A percentile compares a stretch with the other conserved stretches of the same genome.
Evolutionary conservation across 768 basidiomycete genomes (phyloP).

Genomic region (Amanita subjunquillea): DNA sequence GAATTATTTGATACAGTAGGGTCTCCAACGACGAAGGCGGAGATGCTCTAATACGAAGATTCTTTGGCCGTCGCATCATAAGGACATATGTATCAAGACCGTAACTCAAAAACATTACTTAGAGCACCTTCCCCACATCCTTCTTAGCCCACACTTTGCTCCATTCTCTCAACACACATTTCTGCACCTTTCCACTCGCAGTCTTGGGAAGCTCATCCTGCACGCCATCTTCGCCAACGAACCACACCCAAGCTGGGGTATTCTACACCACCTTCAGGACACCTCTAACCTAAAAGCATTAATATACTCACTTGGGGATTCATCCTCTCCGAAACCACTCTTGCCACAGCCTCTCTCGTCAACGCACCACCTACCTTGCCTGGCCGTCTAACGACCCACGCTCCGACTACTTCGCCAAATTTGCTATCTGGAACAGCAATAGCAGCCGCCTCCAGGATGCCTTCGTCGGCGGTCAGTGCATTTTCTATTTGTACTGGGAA

Average conservation of each 20-base stretch:
- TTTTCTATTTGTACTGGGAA: slow-evolving; percentile 85
- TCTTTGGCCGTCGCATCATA: too few relatives aligned
- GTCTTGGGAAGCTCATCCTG: slow-evolving; percentile 67
- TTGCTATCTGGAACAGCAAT: slow-evolving; percentile 58
- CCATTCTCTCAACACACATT: slow-evolving; percentile 68
- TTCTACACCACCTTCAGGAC: slow-evolving; percentile 33
- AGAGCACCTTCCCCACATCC: slow-evolving; percentile 26
- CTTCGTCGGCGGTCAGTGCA: slow-evolving; percentile 40
- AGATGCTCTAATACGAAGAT: too few relatives aligned
- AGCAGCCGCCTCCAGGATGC: slow-evolving; percentile 62
- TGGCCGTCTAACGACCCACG: slow-evolving; percentile 56
- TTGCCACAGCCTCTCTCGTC: slow-evolving; percentile 42
- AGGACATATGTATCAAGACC: too few relatives aligned
- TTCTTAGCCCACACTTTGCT: slow-evolving; percentile 41
- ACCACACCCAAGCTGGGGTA: slow-evolving; percentile 78
- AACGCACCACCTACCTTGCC: slow-evolving; percentile 22
- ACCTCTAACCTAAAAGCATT: not conserved
- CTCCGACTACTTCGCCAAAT: slow-evolving; percentile 76
- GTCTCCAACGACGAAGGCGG: too few relatives aligned
- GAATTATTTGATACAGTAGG: too few relatives aligned
- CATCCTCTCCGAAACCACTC: slow-evolving; percentile 46
- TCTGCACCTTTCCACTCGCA: slow-evolving; percentile 81
- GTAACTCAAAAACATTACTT: not conserved
- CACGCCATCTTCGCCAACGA: slow-evolving; percentile 55
- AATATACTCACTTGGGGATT: slow-evolving; percentile 61